Base-by-base conservation (phyloP, 192 early-diverging fungal genomes). In the Coemansia sp. region DNA sequence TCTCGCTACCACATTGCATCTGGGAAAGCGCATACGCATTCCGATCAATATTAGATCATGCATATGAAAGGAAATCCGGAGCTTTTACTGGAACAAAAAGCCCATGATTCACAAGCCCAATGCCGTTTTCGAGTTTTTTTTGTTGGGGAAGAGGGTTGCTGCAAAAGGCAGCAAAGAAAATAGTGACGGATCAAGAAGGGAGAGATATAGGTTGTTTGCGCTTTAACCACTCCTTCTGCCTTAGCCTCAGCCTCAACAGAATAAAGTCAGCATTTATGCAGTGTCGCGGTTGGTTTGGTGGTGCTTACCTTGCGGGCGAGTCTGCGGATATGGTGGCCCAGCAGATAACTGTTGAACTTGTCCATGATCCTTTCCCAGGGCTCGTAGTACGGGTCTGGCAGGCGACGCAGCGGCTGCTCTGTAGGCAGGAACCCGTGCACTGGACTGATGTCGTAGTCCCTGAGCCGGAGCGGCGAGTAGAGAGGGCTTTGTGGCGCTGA, bases 291-390 rank as follows among this genome's bases (percentile, higher is more conserved):
- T 57, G 16, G 1, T 42, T 21, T 56, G 12, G 56, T 7, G 23
- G 6, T 23, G 16, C 63, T 83, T 88, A 93, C 93, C 86, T 88
- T 86, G 63, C 85, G 78, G 8, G 92, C 87, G 19, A 75, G 80
- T 45, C 86, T 83, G 61, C 92, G 84, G 54, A 93, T 75, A 48
- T 86, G 83, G 64, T 89, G 89, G 41, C 86, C 86, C 23, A 97
- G 85, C 65, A 92, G 65, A 32, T 93, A 86, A 21, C 86, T 85
- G 58, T 91, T 89, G 75, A 95, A 88, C 65, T 88, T 71, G 54
- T 93, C 89, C 76, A 97, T 86, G 63, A 92, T 85, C 0, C 53
- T 59, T 78, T 97, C 95, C 97, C 95, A 98, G 2, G 92, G 92
- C 43, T 88, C 87, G 80, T 87, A 98, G 73, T 95, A 92, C 23